These are phyloP conservation scores for Ophiosphaerella korrae DNA, from an alignment of 2,329 filamentous ascomycete species.

Conservation along the genomic window DNA sequence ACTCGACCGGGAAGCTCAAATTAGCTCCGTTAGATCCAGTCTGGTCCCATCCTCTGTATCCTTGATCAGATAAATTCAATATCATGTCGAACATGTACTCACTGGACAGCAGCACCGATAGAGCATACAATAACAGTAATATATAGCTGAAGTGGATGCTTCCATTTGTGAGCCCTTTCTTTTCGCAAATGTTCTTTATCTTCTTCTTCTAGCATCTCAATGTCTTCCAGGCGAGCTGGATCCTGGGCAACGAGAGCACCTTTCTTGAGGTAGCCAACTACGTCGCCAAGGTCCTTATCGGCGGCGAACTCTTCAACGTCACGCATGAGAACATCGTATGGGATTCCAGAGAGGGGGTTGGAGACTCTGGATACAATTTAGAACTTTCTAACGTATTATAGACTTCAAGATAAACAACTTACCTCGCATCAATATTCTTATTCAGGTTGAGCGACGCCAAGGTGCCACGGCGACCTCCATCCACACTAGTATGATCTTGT, in stretches of 20 bases:
- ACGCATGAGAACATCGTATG: no score
- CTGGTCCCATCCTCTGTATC: conserved; percentile 62
- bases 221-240: conserved; percentile 64
- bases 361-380: no score
- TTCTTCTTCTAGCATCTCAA: conserved; percentile 64
- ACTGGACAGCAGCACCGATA: conserved; percentile 65
- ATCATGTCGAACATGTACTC: no score
- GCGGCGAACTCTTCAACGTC: no score
- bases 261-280: conserved; percentile 48
- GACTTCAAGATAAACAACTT: background rate
- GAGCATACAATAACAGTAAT: conserved; percentile 70
- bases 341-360: no score
- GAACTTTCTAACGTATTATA: no score
- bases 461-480: conserved; percentile 12
- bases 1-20: conserved; percentile 61
- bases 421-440: conserved; percentile 20
- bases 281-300: background rate
- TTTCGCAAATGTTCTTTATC: conserved; percentile 64
- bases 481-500: background rate
- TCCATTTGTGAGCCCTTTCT: conserved; percentile 68
- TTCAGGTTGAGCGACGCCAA: conserved; percentile 12
- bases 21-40: conserved; percentile 60
- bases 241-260: conserved; percentile 72
- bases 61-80: no score
- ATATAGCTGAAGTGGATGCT: conserved; percentile 62